Evolutionary conservation across 2,329 filamentous ascomycete species (phyloP), one percentile per base, ranked within the genome.

Genomic region (Cadophora luteo-olivacea): DNA sequence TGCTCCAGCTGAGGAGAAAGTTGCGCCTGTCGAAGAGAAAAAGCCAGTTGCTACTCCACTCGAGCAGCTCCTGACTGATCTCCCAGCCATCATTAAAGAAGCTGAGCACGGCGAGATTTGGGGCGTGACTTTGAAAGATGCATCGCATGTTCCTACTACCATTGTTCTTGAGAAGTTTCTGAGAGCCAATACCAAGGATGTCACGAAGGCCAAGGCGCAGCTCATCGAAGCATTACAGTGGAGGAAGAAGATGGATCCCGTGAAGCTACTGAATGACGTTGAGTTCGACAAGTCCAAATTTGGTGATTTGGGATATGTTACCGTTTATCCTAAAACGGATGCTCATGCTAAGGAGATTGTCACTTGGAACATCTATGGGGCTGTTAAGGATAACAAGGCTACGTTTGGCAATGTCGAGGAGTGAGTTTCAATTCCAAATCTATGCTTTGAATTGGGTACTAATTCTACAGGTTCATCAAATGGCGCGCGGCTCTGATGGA

Each of bases 401-500:
- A 97, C 93, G 0, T 97, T 97, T 82, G 92, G 92, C 4, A 86
- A 96, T 76, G 82, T 94, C 6, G 85, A 94, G 32, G 91, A 92
- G 93, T 97, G 82, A 79, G 91, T 58, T 6, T 11, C 7, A 6
- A 0, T 8, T 45, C 29, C 8, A 55, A 36, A 7, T 19, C n/a
- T n/a, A 29, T 52, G 25, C 4, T 36, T 48, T 16, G 22, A 25
- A 51, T 32, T 41, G 49, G 24, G 51, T 55, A 45, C 63, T 68
- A 36, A 67, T 61, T 72, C 38, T 38, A 12, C 70, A 97, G 93
- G 61, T 97, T 97, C 82, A 86, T 97, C 76, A 87, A 89, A 73
- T 97, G 94, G 94, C 91, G 95, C 68, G 90, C 94, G 54, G 93
- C 92, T 14, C 87, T 97, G 67, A 97, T 97, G 94, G 94, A 97